These are phyloP conservation scores for Talaromyces sp. DNA, from an alignment of 2,329 filamentous ascomycete genomes.

Conservation along the genomic window DNA sequence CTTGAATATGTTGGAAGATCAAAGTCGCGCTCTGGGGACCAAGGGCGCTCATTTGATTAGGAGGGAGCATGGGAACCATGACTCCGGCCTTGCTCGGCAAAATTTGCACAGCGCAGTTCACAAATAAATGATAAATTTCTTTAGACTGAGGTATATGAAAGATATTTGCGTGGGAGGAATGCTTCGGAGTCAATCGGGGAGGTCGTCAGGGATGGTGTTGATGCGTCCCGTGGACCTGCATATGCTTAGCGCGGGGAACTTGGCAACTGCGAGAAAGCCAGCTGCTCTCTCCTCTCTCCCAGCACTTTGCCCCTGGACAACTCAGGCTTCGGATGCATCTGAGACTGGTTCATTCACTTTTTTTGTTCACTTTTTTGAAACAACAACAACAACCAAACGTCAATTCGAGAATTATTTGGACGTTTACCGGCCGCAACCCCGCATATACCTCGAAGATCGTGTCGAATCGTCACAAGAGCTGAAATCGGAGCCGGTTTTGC, in stretches of 20 bases:
- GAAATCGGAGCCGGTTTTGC: neutral
- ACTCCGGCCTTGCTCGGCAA: slow-evolving; percentile 5
- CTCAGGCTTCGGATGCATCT: neutral
- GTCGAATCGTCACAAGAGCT: neutral
- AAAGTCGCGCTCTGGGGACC: slow-evolving; percentile 48
- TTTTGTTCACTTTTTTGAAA: neutral
- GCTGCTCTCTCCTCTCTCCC: neutral
- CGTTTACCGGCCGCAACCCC: neutral
- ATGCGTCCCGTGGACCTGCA: neutral
- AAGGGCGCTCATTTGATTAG: slow-evolving; percentile 25
- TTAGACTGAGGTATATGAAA: neutral
- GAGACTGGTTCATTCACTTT: neutral
- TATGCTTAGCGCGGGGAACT: neutral
- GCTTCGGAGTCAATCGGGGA: neutral
- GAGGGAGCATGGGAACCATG: slow-evolving; percentile 25
- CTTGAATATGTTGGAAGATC: slow-evolving; percentile 67
- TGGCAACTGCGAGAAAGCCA: neutral
- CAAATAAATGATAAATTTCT: neutral
- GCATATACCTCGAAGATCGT: neutral
- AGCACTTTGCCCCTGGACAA: neutral
- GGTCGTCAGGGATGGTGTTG: neutral
- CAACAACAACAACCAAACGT: neutral
- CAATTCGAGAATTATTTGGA: neutral
- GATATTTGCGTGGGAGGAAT: neutral
- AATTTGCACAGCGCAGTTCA: neutral